phyloP scores from a whole-genome alignment of 2,329 filamentous ascomycete genomes.

The Sphaerulina vaccinii region DNA sequence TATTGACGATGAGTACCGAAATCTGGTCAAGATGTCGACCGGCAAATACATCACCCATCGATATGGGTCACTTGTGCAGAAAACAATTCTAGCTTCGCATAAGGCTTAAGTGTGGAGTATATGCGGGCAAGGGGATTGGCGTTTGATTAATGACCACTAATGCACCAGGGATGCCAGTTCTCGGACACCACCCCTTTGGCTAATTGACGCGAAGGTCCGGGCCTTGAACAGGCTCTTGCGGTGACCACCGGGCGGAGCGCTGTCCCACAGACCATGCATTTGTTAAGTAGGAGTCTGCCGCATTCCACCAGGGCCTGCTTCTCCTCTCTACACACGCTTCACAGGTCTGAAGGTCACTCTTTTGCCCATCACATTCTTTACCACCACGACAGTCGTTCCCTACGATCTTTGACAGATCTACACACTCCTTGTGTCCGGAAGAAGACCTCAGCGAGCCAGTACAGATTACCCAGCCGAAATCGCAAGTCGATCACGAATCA shows the following conservation, averaged over 20 bases:
- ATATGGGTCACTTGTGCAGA: conserved; percentile 14
- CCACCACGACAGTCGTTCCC: conserved; percentile 23
- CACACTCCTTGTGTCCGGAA: conserved; percentile 24
- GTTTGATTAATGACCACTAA: conserved; percentile 9
- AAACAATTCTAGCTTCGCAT: conserved; percentile 21
- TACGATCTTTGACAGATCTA: conserved; percentile 31
- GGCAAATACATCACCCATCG: conserved; percentile 10
- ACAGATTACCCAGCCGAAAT: conserved; percentile 10
- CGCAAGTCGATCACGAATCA: conserved; percentile 25
- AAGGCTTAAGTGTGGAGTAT: conserved; percentile 16
- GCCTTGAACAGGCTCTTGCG: conserved; percentile 13
- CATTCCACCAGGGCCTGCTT: conserved; percentile 13
- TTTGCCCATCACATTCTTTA: conserved; percentile 29
- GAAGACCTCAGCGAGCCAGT: conserved; percentile 11
- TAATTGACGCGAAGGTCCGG: conserved; percentile 7
- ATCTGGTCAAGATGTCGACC: conserved; percentile 8
- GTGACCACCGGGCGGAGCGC: conserved; percentile 9
- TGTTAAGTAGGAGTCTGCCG: conserved; percentile 19
- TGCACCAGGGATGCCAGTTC: conserved; percentile 14
- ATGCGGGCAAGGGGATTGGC: conserved; percentile 18
- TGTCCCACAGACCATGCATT: conserved; percentile 10
- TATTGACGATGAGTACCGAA: not conserved
- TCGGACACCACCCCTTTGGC: conserved; percentile 9
- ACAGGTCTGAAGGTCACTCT: conserved; percentile 28
- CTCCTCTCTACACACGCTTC: conserved; percentile 23